Evolutionary conservation across 1,284 basidiomycete species (phyloP), one percentile per base, ranked within the genome.

Genomic region (Cutaneotrichosporon sp.): DNA sequence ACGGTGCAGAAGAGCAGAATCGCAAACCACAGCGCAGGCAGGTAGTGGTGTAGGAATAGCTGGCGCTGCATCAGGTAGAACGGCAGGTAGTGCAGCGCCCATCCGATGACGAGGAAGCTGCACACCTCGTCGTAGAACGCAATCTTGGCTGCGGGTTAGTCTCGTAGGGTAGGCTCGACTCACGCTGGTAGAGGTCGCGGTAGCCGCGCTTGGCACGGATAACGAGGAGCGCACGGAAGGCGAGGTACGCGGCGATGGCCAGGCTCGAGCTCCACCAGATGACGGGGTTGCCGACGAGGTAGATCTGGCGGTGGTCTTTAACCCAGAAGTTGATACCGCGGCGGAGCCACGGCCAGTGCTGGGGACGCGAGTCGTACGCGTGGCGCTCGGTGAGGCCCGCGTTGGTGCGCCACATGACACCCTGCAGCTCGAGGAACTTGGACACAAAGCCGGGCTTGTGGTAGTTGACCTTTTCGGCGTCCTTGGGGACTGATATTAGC

Each of bases 241-340:
- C 76, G 2, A 83, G 72, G 66, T 96, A 97, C 1, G 79, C 69
- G 2, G 80, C 63, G 5, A 97, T 82, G 1, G 88, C 81, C 2
- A 84, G 66, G 0, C 87, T 84, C 62, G 88, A 87, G 20, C 84
- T 74, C 81, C 86, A 96, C 93, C 94, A 97, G 18, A 96, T 80
- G 56, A 93, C 79, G 0, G 92, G 90, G 73, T 97, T 98, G 8
- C 94, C 94, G 30, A 97, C 80, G 40, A 98, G 81, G 74, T 98
- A 98, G 55, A 98, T 87, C 69, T 97, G 94, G 35, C 83, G 81
- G 71, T 97, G 87, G 58, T 97, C 88, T 73, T 93, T 92, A 39
- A 94, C 90, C 96, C 96, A 98, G 77, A 97, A 98, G 77, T 93
- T 92, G 69, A 99, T 98, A 36, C 96, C 96, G 57, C 94, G 85